A percentile compares a stretch with the other conserved stretches of the same genome.
Evolutionary conservation across 257 asterid genomes (phyloP).

Genomic region (Solanum lycopersicoides): DNA sequence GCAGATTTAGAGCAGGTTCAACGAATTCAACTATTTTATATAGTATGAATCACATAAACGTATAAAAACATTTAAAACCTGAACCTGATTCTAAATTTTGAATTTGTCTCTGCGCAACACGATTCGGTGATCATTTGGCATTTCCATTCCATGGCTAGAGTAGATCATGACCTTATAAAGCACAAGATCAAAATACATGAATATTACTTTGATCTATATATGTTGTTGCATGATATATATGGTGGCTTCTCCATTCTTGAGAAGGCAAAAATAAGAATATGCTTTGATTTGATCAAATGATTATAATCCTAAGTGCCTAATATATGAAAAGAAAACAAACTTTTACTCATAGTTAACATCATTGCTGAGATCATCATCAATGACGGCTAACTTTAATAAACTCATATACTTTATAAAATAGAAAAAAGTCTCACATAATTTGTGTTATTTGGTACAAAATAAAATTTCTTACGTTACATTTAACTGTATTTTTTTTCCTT

Average conservation of each 20-base stretch:
- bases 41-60: not conserved
- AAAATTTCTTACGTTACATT: not conserved
- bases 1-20: not conserved
- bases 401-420: not conserved
- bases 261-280: not conserved
- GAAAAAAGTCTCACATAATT: not conserved
- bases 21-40: not conserved
- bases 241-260: not conserved
- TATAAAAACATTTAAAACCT: not conserved
- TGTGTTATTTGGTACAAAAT: accelerated
- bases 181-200: not conserved
- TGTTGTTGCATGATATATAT: not conserved
- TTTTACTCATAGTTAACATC: not conserved
- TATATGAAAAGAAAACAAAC: not conserved
- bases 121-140: not conserved
- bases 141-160: not conserved
- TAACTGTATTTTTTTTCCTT: not conserved
- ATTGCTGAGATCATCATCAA: not conserved
- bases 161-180: not conserved
- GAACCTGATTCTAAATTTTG: not conserved
- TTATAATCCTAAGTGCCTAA: not conserved
- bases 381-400: not conserved
- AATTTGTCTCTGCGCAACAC: not conserved
- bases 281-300: not conserved
- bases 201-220: not conserved